A percentile compares a stretch with the other conserved stretches of the same genome.
Conservation (phyloP, 1,139 yeast species). For the Nematodospora anomalae region DNA sequence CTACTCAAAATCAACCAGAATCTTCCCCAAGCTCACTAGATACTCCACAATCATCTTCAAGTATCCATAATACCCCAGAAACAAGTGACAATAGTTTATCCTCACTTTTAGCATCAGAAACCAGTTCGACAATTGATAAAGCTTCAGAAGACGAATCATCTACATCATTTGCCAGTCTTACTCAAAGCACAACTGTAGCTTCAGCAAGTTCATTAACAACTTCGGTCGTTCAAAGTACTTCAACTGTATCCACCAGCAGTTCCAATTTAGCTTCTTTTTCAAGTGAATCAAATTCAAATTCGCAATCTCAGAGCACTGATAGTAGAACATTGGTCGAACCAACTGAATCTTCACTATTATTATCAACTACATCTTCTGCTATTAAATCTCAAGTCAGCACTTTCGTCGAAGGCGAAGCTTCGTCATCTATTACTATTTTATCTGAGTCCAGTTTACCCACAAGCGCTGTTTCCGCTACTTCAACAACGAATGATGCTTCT, state of each 20-base stretch:
- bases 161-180: background rate
- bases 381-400: background rate
- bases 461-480: background rate
- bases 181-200: conserved; percentile 1
- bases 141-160: background rate
- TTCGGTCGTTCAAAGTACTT: background rate
- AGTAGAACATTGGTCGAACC: conserved; percentile 9
- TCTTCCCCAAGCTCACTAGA: too few relatives aligned
- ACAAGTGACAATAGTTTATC: too few relatives aligned
- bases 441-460: background rate
- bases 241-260: conserved; percentile 2
- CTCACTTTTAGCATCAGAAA: too few relatives aligned
- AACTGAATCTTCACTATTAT: conserved; percentile 4
- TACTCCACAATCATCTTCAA: too few relatives aligned
- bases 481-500: background rate
- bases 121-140: too few relatives aligned
- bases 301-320: background rate
- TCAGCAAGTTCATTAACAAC: conserved; percentile 3
- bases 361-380: background rate
- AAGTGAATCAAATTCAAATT: background rate
- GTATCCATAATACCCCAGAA: too few relatives aligned
- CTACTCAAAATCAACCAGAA: too few relatives aligned
- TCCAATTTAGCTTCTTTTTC: background rate
- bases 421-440: background rate
- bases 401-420: too few relatives aligned